Percentiles rank a stretch among this genome's conserved stretches.
Conservation (phyloP, 176 grass and related monocot genomes). For the Thalia dealbata region DNA sequence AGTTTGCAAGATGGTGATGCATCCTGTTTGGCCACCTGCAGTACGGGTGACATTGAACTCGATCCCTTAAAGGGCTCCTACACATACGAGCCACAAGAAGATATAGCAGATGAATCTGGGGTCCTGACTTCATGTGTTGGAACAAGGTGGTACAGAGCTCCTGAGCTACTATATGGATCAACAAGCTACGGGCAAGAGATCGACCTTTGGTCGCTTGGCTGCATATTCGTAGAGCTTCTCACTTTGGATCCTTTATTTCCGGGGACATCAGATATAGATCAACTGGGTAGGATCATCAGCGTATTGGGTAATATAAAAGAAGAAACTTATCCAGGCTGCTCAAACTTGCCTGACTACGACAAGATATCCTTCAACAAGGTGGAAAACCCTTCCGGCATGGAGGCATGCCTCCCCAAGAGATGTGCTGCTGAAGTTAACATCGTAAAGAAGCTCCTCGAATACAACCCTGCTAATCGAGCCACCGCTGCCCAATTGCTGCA, state of each 20-base stretch:
- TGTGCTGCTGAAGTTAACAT: slow-evolving; percentile 51
- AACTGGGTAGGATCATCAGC: slow-evolving; percentile 77
- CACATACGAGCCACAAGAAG: slow-evolving; percentile 53
- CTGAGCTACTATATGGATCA: slow-evolving; percentile 86
- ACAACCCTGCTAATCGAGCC: slow-evolving; percentile 44
- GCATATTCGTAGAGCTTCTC: slow-evolving; percentile 73
- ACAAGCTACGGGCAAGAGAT: slow-evolving; percentile 69
- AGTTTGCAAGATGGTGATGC: slow-evolving; percentile 61
- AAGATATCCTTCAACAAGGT: slow-evolving; percentile 77
- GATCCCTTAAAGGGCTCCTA: slow-evolving; percentile 58
- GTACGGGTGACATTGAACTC: slow-evolving; percentile 63
- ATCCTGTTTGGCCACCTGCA: slow-evolving; percentile 82
- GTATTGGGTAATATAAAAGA: slow-evolving; percentile 64
- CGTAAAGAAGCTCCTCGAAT: slow-evolving; percentile 51
- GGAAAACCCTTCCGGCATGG: slow-evolving; percentile 44
- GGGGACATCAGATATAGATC: slow-evolving; percentile 82
- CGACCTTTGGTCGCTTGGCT: slow-evolving; percentile 89
- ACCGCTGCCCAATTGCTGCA: slow-evolving; percentile 44
- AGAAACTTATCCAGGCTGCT: slow-evolving; percentile 64
- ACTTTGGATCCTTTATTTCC: slow-evolving; percentile 58
- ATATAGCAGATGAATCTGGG: slow-evolving; percentile 36
- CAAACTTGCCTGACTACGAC: slow-evolving; percentile 59
- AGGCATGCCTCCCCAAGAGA: slow-evolving; percentile 53
- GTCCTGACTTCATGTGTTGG: slow-evolving; percentile 77
- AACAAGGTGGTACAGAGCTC: slow-evolving; percentile 80